Base-by-base conservation (phyloP, 1,284 basidiomycete species). In the Irpex sp. region DNA sequence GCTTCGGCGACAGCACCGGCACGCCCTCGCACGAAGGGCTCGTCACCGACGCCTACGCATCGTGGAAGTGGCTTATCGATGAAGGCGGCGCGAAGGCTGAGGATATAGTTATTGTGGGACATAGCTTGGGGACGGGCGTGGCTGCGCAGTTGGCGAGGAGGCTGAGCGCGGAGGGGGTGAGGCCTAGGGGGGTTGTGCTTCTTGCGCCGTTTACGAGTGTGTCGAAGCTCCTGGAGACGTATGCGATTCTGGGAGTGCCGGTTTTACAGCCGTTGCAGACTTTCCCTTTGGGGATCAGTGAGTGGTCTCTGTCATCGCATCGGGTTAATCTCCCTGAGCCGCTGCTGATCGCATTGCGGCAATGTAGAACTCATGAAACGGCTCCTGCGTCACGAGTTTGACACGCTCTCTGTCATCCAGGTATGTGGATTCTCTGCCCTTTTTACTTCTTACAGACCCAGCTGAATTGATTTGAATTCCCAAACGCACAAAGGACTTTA, bases 1-100 rank as follows among this genome's bases (percentile, higher is more conserved):
- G 96, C 0, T 98, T 92, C 69, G 96, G 81, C 0, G 95, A 98
- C 72, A 95, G 93, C 61, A 83, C 85, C 0, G 94, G 95, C 1
- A 74, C 73, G 0, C 95, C 95, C 0, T 86, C 83, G 8, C 90
- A 96, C 72, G 74, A 76, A 11, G 97, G 95, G 0, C 77, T 98
- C 0, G 74, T 85, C 0, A 75, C 75, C 3, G 97, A 98, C 71
- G 94, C 93, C 1, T 80, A 86, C 31, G 82, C 93, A 0, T 92
- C 89, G 0, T 97, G 88, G 83, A 84, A 93, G 68, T 97, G 90
- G 88, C 76, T 94, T 4, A 72, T 87, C 5, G 70, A 76, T 3
- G 78, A 83, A 31, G 31, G 31, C 17, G 89, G 89, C 5, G 87
- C 87, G 9, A 74, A 75, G 39, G 75, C 83, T 1, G 77, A 84